Base-by-base conservation (phyloP, 768 basidiomycete genomes). In the Coprinellus micaceus region DNA sequence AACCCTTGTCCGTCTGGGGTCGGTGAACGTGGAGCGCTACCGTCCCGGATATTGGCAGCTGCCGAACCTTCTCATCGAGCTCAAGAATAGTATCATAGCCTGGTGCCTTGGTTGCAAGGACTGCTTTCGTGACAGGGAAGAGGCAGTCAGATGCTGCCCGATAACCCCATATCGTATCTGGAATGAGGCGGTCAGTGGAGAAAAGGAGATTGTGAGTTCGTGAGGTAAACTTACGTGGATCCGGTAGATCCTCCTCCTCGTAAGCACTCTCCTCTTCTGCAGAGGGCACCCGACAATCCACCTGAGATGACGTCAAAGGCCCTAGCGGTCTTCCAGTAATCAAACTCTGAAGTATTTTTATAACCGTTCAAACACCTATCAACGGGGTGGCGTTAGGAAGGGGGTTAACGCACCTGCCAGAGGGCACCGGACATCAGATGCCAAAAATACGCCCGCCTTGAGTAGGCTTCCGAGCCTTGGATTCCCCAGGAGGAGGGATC, bases 381-480 rank as follows among this genome's bases (percentile, higher is more conserved):
- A 37, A 46, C 25, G 55, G 22, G 19, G 19, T 29, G 51, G 29
- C 28, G 22, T 33, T 26, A 28, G 26, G 26, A 48, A 30, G 2
- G 28, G 28, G 6, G 28, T 45, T 15, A 36, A 64, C 69, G 40
- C 60, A 78, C 81, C 74, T 80, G 79, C 79, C 81, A 82, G 41
- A 81, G 63, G n/a, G 76, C 72, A 13, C 67, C 75, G 24, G 73
- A 54, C 60, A 82, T 66, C 28, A 83, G 67, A 62, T 79, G 78
- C 80, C 81, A 83, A 66, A 83, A 83, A 67, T 79, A 82, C 7
- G 74, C 69, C 21, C 82, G 75, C 55, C 81, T 73, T 25, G 80
- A 78, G 58, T 83, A 82, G 6, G 76, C 78, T 44, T 81, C 80
- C 51, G 73, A 77, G 12, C 74, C 79, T 44, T 71, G 53, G 46